Conservation (phyloP, 441 rosid species). For the Brassica hybrid region DNA sequence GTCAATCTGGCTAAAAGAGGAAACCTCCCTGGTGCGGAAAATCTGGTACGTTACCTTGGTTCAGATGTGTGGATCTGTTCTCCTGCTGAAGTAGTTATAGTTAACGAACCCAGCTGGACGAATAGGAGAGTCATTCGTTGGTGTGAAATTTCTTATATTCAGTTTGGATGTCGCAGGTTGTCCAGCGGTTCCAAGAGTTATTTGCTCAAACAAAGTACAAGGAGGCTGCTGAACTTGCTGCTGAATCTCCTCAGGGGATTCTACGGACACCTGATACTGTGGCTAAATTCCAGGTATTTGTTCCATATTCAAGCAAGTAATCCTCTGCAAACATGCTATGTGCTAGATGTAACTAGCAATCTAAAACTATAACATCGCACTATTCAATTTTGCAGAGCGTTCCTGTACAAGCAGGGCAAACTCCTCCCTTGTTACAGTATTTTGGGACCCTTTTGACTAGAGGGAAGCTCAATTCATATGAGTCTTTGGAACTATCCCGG, state of each 20-base stretch:
- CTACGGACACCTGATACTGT: conserved; percentile 99
- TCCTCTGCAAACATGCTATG: conserved; percentile 17
- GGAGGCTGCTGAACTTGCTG: conserved; percentile 99
- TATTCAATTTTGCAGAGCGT: conserved; percentile 75
- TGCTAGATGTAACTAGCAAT: conserved; percentile 13
- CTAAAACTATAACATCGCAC: conserved; percentile 7
- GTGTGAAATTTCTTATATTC: conserved; percentile 34
- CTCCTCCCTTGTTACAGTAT: conserved; percentile 97
- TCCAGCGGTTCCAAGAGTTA: conserved; percentile 97
- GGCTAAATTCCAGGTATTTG: conserved; percentile 92
- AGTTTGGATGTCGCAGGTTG: conserved; percentile 69
- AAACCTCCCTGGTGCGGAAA: conserved; percentile 99
- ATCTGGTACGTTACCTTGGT: conserved; percentile 64
- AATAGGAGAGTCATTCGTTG: conserved; percentile 1
- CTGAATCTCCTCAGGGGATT: conserved; percentile 99
- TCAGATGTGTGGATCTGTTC: conserved; percentile 30
- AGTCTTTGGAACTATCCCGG: conserved; percentile 97
- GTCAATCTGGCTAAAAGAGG: conserved; percentile 99
- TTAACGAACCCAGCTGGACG: conserved; percentile 6
- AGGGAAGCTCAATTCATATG: conserved; percentile 96
- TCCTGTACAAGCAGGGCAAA: conserved; percentile 99
- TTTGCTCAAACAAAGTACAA: conserved; percentile 99
- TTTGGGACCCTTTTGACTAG: conserved; percentile 97
- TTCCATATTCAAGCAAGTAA: conserved; percentile 28
- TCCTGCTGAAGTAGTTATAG: conserved; percentile 21